phyloP scores from a whole-genome alignment of 108 stramenopile species.

The Cylindrotheca fusiformis region DNA sequence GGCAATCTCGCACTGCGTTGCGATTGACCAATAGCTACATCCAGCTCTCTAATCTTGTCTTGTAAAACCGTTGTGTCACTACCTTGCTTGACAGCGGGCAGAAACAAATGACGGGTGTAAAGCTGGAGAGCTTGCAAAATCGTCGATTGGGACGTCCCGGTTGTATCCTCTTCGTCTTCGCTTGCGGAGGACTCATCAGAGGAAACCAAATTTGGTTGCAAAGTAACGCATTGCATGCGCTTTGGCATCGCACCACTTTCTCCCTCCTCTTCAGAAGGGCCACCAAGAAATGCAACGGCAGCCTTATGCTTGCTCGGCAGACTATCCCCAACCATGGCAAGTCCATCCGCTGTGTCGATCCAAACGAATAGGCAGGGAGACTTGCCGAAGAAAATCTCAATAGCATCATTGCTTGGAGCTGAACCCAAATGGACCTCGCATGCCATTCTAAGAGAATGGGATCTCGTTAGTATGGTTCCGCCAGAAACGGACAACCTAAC shows the following conservation, averaged over 20 bases:
- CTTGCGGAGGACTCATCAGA: constrained; percentile 9
- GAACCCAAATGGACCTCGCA: constrained; percentile 35
- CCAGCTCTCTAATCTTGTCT: constrained; percentile 75
- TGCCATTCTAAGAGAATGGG: constrained; percentile 32
- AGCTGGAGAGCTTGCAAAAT: constrained; percentile 54
- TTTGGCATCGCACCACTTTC: constrained; percentile 1
- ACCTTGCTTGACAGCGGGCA: constrained; percentile 55
- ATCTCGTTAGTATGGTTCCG: background rate
- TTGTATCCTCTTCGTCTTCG: constrained; percentile 22
- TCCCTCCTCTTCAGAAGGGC: constrained; percentile 14
- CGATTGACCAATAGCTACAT: constrained; percentile 74
- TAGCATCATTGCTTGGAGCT: constrained; percentile 29
- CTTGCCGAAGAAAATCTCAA: constrained; percentile 36
- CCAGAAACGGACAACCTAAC: background rate
- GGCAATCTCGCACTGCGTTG: constrained; percentile 61
- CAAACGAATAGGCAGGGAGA: constrained; percentile 32
- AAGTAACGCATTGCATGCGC: constrained; percentile 34
- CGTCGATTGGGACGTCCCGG: constrained; percentile 24
- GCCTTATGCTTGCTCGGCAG: constrained; percentile 29
- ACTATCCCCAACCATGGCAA: constrained; percentile 25
- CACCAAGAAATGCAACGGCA: constrained; percentile 34
- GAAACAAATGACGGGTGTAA: constrained; percentile 77
- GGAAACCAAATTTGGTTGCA: constrained; percentile 21
- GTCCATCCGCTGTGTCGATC: constrained; percentile 12
- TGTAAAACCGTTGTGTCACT: constrained; percentile 40